Evolutionary conservation across 768 basidiomycete genomes (phyloP).

Genomic region (Tephrocybe sp.): DNA sequence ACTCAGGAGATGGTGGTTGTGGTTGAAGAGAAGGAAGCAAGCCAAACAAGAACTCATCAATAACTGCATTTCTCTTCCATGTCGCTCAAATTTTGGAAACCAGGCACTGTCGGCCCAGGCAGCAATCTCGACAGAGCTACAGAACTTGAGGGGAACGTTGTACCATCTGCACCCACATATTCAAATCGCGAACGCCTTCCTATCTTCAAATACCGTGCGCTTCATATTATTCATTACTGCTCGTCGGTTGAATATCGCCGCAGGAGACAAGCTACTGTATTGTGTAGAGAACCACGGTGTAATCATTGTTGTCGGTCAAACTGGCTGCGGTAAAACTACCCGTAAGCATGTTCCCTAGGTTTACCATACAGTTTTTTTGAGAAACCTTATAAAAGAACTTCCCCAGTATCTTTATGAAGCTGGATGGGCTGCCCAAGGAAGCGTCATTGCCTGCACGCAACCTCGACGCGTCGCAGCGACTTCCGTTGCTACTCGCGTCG

Average conservation of each 20-base stretch:
- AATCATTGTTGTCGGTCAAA: slow-evolving; percentile 89
- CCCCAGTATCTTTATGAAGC: slow-evolving; percentile 94
- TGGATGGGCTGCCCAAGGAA: slow-evolving; percentile 85
- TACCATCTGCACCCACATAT: slow-evolving; percentile 60
- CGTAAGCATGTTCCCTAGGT: slow-evolving; percentile 49
- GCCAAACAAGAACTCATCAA: slow-evolving; percentile 9
- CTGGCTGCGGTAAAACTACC: slow-evolving; percentile 97
- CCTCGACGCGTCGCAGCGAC: slow-evolving; percentile 93
- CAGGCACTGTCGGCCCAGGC: slow-evolving; percentile 80
- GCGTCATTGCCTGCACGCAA: slow-evolving; percentile 90
- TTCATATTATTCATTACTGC: slow-evolving; percentile 2
- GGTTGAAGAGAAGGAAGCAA: neutral
- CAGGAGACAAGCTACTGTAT: slow-evolving; percentile 79
- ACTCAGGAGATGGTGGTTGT: slow-evolving; percentile 15
- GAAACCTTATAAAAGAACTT: slow-evolving; percentile 66
- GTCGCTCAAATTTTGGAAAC: slow-evolving; percentile 85
- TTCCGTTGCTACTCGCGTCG: slow-evolving; percentile 87
- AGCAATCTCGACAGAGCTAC: slow-evolving; percentile 84
- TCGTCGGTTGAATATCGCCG: neutral
- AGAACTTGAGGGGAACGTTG: slow-evolving; percentile 68
- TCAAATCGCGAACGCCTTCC: slow-evolving; percentile 79
- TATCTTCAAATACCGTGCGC: slow-evolving; percentile 84
- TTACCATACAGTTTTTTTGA: slow-evolving; percentile 13
- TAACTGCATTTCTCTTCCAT: slow-evolving; percentile 23
- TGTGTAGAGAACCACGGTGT: slow-evolving; percentile 83